Percentiles rank a stretch among this genome's conserved stretches.
These are phyloP conservation scores for Fusarium odoratissimum DNA, from an alignment of 2,329 filamentous ascomycete species.

Conservation along the genomic window DNA sequence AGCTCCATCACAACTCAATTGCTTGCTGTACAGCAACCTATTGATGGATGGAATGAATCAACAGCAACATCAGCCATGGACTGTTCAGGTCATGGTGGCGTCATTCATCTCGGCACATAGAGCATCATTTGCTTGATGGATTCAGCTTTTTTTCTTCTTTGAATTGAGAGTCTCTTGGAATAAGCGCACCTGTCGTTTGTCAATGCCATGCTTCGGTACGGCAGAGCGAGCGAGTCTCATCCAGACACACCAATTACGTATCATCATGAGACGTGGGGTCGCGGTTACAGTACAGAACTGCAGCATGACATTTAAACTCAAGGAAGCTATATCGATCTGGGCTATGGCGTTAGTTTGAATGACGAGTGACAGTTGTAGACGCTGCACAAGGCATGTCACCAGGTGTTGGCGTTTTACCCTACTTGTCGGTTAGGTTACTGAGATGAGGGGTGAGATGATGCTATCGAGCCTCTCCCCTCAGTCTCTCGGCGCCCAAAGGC, in stretches of 20 bases:
- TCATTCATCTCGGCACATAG: slow-evolving; percentile 33
- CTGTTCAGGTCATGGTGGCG: slow-evolving; percentile 25
- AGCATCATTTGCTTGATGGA: background rate
- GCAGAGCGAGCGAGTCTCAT: background rate
- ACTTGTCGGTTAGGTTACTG: slow-evolving; percentile 10
- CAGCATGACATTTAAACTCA: slow-evolving; percentile 17
- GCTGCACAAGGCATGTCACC: slow-evolving; percentile 31
- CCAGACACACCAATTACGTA: slow-evolving; percentile 1
- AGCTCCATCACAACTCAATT: slow-evolving; percentile 12
- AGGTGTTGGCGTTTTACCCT: slow-evolving; percentile 18
- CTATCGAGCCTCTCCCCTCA: slow-evolving; percentile 24
- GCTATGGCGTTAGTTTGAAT: slow-evolving; percentile 2
- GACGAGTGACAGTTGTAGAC: slow-evolving; percentile 27
- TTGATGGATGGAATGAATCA: background rate
- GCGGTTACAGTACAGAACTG: background rate
- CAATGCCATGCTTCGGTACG: background rate
- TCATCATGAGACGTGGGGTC: slow-evolving; percentile 19
- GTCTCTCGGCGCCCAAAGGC: slow-evolving; percentile 7
- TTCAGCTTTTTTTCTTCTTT: background rate
- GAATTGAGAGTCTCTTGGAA: slow-evolving; percentile 15
- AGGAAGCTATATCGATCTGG: slow-evolving; percentile 18
- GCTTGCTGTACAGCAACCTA: background rate
- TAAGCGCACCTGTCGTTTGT: slow-evolving; percentile 29
- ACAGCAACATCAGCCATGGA: background rate
- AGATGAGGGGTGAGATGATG: slow-evolving; percentile 21